Evolutionary conservation across 169 alveolate genomes (phyloP), one percentile per base, ranked within the genome.

Genomic region (Eimeria tenella): DNA sequence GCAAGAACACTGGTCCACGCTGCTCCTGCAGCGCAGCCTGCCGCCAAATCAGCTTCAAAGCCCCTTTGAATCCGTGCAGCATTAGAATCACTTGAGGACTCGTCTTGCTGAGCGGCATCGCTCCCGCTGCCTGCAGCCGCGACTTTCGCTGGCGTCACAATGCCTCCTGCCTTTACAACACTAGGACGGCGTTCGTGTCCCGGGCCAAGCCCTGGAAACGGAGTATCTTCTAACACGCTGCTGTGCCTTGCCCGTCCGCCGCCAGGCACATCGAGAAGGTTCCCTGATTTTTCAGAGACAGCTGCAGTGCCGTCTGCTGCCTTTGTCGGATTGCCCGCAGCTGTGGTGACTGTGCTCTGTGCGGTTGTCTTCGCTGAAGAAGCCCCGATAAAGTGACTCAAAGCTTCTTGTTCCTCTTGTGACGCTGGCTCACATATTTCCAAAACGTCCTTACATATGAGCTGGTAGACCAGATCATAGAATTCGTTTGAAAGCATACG

Each of bases 401-500:
- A 83, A 93, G 73, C 96, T 52, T 79, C 95, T 70, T 84, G 96
- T 71, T 94, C 96, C 58, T 50, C 96, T 25, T 74, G 89, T 8
- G 95, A 93, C 4, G 95, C 93, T 17, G 96, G 95, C 25, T 96
- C 96, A 63, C 96, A 94, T 17, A 95, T 95, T 62, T 96, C 97
- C 11, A 96, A 73, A 25, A 96, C 96, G 62, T 95, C 97, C 79
- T 81, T 79, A 56, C 79, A 62, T 42, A 92, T 82, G 55, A 92
- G 95, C 87, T 92, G 95, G 15, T 92, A 60, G 65, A 92, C 89
- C 71, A 92, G 86, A 13, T 13, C 90, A 70, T 65, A 92, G 87
- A 92, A 92, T 15, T 92, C 95, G 17, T 79, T 75, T 19, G 89
- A 42, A n/a, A 86, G 92, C 92, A 79, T 92, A 9, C 95, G 91